Conservation (phyloP, 306 rosid species). For the Lithocarpus polystachyus region DNA sequence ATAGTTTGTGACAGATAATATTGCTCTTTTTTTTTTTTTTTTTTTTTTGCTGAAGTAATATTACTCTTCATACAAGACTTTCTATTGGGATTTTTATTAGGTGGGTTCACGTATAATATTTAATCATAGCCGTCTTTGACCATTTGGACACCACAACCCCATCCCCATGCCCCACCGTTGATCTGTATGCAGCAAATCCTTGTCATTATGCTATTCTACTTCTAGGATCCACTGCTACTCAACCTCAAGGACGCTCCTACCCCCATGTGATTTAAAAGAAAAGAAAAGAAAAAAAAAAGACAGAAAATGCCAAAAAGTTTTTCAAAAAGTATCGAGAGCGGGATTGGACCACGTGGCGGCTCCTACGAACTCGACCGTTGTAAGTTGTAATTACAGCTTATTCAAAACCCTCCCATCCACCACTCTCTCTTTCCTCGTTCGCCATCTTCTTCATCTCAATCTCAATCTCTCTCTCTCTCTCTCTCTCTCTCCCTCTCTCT, state of each 20-base stretch:
- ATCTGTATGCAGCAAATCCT: too few species aligned
- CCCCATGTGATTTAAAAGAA: not conserved
- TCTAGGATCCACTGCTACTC: too few species aligned
- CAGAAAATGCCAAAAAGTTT: not conserved
- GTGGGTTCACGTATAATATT: too few species aligned
- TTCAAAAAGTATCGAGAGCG: conserved; percentile 46
- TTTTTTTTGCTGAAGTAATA: too few species aligned
- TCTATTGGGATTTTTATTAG: too few species aligned
- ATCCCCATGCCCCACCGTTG: too few species aligned
- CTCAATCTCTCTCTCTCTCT: conserved; percentile 1
- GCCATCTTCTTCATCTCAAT: conserved; percentile 14
- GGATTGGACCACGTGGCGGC: conserved; percentile 50
- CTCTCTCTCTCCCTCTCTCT: not conserved
- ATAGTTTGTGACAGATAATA: too few species aligned
- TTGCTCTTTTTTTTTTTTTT: too few species aligned
- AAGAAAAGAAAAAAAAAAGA: not conserved
- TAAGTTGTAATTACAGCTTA: conserved; percentile 3
- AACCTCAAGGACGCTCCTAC: not conserved
- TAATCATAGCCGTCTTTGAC: too few species aligned
- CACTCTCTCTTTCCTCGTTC: not conserved
- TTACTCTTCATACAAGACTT: too few species aligned
- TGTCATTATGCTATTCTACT: too few species aligned
- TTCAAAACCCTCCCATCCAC: conserved; percentile 15
- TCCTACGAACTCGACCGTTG: conserved; percentile 84
- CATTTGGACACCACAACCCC: too few species aligned